A percentile compares a stretch with the other conserved stretches of the same genome.
phyloP scores from a whole-genome alignment of 2,329 filamentous ascomycete genomes.

The Didymella glomerata region DNA sequence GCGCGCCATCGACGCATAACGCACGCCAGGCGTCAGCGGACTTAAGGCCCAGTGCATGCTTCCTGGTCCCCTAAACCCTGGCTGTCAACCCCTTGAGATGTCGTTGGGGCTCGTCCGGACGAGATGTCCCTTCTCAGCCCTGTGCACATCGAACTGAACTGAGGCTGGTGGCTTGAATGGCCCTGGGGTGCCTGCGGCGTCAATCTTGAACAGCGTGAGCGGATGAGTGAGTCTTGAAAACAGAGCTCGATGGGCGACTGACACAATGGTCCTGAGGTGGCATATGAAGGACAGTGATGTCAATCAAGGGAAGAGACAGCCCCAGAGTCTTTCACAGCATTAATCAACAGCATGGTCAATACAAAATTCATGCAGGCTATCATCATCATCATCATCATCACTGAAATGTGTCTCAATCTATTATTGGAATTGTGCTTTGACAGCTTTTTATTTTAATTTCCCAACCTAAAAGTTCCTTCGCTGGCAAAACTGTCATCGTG shows the following conservation, averaged over 20 bases:
- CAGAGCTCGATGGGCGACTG: not conserved
- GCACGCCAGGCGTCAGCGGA: not conserved
- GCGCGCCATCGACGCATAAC: not conserved
- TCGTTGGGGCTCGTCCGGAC: not conserved
- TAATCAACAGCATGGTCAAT: too few relatives aligned
- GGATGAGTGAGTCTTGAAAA: not conserved
- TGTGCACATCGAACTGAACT: not conserved
- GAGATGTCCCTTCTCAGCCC: not conserved
- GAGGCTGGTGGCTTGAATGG: not conserved
- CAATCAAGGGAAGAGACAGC: not conserved
- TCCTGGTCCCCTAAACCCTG: not conserved
- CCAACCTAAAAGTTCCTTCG: not conserved
- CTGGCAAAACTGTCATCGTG: not conserved
- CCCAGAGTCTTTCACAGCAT: too few relatives aligned
- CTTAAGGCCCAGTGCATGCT: not conserved
- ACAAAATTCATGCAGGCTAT: not conserved
- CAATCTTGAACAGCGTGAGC: not conserved
- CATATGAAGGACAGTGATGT: not conserved
- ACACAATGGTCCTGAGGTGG: not conserved
- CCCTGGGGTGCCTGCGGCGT: not conserved
- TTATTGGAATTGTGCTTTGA: not conserved
- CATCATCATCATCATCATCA: too few relatives aligned
- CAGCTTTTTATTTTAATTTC: not conserved
- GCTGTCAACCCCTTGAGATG: not conserved
- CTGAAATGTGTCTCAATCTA: not conserved